A percentile compares a stretch with the other conserved stretches of the same genome.
Conservation (phyloP, 1,284 basidiomycete species). For the Boletus semigastroideus region DNA sequence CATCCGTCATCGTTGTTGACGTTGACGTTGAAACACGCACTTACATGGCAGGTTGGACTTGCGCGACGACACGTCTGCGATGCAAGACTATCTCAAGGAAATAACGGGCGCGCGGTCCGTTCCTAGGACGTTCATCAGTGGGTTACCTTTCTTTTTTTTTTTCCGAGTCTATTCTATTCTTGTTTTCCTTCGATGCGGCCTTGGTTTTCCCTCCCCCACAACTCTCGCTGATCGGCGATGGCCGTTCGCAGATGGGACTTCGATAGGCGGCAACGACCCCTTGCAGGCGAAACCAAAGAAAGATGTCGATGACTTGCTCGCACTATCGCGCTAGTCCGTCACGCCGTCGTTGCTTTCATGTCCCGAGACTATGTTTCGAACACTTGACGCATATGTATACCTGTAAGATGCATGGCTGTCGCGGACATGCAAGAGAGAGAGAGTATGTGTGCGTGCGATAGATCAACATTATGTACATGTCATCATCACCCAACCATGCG, state of each 20-base stretch:
- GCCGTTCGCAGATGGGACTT: conserved; percentile 15
- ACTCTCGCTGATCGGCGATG: not conserved
- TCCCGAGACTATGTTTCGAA: no score
- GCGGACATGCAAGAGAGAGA: no score
- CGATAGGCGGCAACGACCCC: conserved; percentile 26
- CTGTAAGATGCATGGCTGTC: no score
- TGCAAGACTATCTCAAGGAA: conserved; percentile 25
- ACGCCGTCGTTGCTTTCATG: no score
- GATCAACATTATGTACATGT: no score
- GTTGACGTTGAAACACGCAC: no score
- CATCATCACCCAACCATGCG: no score
- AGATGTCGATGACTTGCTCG: conserved; percentile 16
- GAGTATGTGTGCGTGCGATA: no score
- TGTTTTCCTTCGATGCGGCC: no score
- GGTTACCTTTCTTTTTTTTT: not conserved
- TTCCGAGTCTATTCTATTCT: not conserved
- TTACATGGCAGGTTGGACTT: conserved; percentile 18
- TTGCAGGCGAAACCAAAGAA: conserved; percentile 9
- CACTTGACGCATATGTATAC: no score
- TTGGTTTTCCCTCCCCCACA: not conserved
- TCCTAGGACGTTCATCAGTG: conserved; percentile 31
- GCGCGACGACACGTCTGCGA: conserved; percentile 10
- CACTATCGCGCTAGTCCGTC: conserved; percentile 1
- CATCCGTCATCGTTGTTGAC: no score
- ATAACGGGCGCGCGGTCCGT: conserved; percentile 28